A percentile compares a stretch with the other conserved stretches of the same genome.
Evolutionary conservation across 148 eudicot species (phyloP).

Genomic region (Spergularia bocconei): DNA sequence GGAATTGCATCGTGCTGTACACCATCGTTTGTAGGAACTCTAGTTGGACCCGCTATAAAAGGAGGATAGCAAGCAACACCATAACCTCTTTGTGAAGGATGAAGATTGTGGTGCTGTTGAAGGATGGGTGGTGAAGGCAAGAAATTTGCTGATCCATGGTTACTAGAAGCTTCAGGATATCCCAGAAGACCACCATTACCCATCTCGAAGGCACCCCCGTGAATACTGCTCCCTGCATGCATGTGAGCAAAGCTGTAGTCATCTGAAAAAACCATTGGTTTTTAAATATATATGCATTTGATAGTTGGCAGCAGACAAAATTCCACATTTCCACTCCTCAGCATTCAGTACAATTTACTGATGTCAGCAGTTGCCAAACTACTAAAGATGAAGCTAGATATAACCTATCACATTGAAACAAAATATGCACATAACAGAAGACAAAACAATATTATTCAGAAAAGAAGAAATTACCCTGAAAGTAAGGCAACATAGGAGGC

Average conservation of each 20-base stretch:
- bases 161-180: slow-evolving; percentile 51
- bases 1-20: slow-evolving; percentile 33
- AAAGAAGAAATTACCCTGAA: slow-evolving; percentile 47
- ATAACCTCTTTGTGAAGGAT: slow-evolving; percentile 57
- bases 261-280: slow-evolving; percentile 7
- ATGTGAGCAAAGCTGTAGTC: background rate
- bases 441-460: background rate
- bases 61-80: slow-evolving; percentile 57
- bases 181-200: slow-evolving; percentile 45
- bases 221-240: slow-evolving; percentile 42
- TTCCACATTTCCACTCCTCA: background rate
- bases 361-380: background rate
- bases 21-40: slow-evolving; percentile 38
- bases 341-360: background rate
- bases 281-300: background rate
- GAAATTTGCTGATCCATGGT: slow-evolving; percentile 48
- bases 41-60: slow-evolving; percentile 44
- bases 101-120: slow-evolving; percentile 55
- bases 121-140: slow-evolving; percentile 48
- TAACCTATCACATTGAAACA: background rate
- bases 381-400: background rate
- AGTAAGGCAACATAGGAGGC: slow-evolving; percentile 50
- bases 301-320: background rate
- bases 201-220: slow-evolving; percentile 47
- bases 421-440: background rate